Evolutionary conservation across 1,284 basidiomycete genomes (phyloP), one percentile per base, ranked within the genome.

Genomic region (Cryptococcus depauperatus): DNA sequence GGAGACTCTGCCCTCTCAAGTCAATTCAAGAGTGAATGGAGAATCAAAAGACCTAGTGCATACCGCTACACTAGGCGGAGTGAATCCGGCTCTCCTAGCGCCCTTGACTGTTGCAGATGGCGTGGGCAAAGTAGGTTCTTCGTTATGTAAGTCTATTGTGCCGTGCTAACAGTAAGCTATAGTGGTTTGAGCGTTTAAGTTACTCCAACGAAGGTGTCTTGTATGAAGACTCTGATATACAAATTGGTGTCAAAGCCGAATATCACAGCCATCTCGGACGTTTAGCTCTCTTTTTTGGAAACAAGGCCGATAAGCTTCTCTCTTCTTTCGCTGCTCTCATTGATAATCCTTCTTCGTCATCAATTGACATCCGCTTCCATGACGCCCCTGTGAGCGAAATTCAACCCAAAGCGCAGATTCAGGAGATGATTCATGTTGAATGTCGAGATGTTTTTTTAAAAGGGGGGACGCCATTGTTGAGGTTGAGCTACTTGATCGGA

Each of bases 211-310:
- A 98, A 55, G 95, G 95, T 37, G 82, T 98, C 21, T 77, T 98
- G 14, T 98, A 88, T 70, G 95, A 98, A 68, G 95, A 98, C 61
- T 80, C 85, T 13, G 87, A 93, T 69, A 79, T 98, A 28, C 93
- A 97, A 67, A 82, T 98, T 51, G 95, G 93, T 23, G 72, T 98
- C 74, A 98, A 98, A 73, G 89, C 90, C 37, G 84, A 92, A 61
- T 98, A 88, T 67, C 92, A 96, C 67, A 85, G 85, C 11, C 82
- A 90, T 57, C 78, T 89, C 29, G 93, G 93, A 13, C 86, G 93
- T 55, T 68, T 98, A 35, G 87, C 91, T 18, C 75, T 98, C 25
- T 98, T 93, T 73, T 80, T 98, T 57, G 92, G 93, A 56, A 98
- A 98, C 77, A 98, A 98, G 71, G 77, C 93, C 42, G 79, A 84